These are phyloP conservation scores for Pouteria campechiana DNA, from an alignment of 179 eudicot genomes.

Conservation along the genomic window DNA sequence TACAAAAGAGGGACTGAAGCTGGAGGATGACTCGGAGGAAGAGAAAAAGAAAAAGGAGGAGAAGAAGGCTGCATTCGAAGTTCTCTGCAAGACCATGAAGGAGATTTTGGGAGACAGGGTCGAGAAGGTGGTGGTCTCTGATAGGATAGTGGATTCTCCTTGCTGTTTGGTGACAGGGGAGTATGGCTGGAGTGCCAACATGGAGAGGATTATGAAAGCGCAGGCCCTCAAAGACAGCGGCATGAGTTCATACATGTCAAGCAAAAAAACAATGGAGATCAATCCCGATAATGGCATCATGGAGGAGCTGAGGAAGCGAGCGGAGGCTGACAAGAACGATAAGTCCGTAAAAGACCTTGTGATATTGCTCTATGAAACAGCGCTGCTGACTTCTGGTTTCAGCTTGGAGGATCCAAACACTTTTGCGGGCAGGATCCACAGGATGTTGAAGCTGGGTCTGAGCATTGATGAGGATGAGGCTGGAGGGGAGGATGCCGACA, in stretches of 20 bases:
- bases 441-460: constrained; percentile 72
- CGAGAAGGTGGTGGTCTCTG: constrained; percentile 68
- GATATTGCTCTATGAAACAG: constrained; percentile 63
- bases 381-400: constrained; percentile 63
- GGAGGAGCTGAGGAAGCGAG: constrained; percentile 69
- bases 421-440: constrained; percentile 55
- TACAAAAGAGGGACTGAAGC: constrained; percentile 64
- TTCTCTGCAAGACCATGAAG: constrained; percentile 62
- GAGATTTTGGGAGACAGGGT: constrained; percentile 63
- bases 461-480: constrained; percentile 62
- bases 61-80: constrained; percentile 59
- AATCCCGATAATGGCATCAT: constrained; percentile 70
- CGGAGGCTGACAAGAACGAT: constrained; percentile 70
- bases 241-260: constrained; percentile 70
- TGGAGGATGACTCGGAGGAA: constrained; percentile 60
- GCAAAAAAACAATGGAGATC: constrained; percentile 84
- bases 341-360: constrained; percentile 67
- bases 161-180: constrained; percentile 77
- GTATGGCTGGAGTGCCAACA: constrained; percentile 75
- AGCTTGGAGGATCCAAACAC: constrained; percentile 68
- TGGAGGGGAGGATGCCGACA: constrained; percentile 42
- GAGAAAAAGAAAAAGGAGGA: constrained; percentile 62
- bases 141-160: constrained; percentile 74
- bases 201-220: constrained; percentile 83
- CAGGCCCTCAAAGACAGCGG: constrained; percentile 61